phyloP scores from a whole-genome alignment of 1,139 yeast genomes.

The Pichia sp. region DNA sequence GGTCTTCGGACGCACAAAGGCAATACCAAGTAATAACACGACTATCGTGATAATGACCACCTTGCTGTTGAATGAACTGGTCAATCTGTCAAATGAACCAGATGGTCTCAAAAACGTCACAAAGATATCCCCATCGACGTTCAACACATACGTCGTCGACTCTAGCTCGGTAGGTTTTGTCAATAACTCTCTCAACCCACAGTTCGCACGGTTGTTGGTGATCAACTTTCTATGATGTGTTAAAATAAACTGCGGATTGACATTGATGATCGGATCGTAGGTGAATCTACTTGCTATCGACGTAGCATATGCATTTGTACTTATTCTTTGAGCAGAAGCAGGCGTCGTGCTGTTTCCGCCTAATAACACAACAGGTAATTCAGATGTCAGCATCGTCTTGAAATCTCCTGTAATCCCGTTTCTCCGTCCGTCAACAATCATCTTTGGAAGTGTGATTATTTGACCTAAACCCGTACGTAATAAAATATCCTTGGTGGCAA shows the following conservation, averaged over 20 bases:
- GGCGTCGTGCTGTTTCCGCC: not conserved
- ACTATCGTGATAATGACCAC: slow-evolving; percentile 63
- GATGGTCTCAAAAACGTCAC: slow-evolving; percentile 82
- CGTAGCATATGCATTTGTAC: slow-evolving; percentile 3
- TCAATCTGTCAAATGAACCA: slow-evolving; percentile 68
- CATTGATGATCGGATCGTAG: slow-evolving; percentile 62
- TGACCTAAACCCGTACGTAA: slow-evolving; percentile 60
- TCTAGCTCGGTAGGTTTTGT: slow-evolving; percentile 73
- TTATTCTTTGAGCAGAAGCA: not conserved
- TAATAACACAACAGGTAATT: not conserved
- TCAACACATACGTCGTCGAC: slow-evolving; percentile 74
- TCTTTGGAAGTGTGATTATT: slow-evolving; percentile 68
- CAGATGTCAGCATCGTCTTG: slow-evolving; percentile 1
- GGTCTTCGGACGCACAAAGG: slow-evolving; percentile 11
- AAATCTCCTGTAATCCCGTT: slow-evolving; percentile 21
- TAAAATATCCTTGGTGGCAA: slow-evolving; percentile 68
- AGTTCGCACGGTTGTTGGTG: not conserved
- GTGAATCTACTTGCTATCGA: slow-evolving; percentile 6
- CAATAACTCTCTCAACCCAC: slow-evolving; percentile 24
- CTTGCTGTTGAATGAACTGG: slow-evolving; percentile 62
- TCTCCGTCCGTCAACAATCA: slow-evolving; percentile 59
- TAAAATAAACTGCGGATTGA: slow-evolving; percentile 29
- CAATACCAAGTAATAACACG: slow-evolving; percentile 45
- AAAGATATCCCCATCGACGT: slow-evolving; percentile 59
- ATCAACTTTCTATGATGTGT: slow-evolving; percentile 21